Percentiles rank a stretch among this genome's conserved stretches.
Evolutionary conservation across 2,329 filamentous ascomycete species (phyloP).

Genomic region (Drechslerella dactyloides): DNA sequence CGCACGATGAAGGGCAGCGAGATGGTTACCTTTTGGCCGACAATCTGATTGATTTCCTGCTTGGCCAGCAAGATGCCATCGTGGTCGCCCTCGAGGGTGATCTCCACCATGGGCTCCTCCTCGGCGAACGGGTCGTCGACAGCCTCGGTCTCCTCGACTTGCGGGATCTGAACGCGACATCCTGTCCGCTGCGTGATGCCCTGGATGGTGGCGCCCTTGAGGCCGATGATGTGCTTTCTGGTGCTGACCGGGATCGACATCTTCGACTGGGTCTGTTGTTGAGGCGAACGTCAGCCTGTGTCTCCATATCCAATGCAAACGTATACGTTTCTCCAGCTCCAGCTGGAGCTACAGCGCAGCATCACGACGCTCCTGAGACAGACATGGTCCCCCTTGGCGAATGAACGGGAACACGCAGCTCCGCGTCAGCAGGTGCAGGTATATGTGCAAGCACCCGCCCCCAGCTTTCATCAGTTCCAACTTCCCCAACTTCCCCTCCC

Average conservation of each 20-base stretch:
- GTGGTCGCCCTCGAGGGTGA: conserved; percentile 88
- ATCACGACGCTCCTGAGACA: no score
- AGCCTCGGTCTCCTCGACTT: conserved; percentile 69
- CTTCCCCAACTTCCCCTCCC: conserved; percentile 41
- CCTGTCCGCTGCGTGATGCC: conserved; percentile 87
- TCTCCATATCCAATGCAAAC: conserved; percentile 53
- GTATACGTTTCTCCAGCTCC: background rate
- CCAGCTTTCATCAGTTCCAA: background rate
- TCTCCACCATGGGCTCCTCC: conserved; percentile 80
- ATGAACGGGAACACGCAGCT: conserved; percentile 56
- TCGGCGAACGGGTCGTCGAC: conserved; percentile 68
- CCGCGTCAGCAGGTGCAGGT: conserved; percentile 24
- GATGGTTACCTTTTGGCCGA: conserved; percentile 74
- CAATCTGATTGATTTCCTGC: conserved; percentile 84
- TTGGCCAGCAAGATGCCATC: conserved; percentile 83
- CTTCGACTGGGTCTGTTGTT: conserved; percentile 58
- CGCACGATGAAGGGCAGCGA: background rate
- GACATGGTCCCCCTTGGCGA: no score
- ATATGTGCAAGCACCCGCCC: conserved; percentile 22
- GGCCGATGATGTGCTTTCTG: conserved; percentile 89
- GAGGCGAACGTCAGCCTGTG: conserved; percentile 58
- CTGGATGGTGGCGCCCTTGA: conserved; percentile 87
- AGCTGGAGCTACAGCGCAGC: no score
- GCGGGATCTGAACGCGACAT: conserved; percentile 87
- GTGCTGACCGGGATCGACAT: conserved; percentile 83